A percentile compares a stretch with the other conserved stretches of the same genome.
Evolutionary conservation across 805 yeast genomes (phyloP).

Genomic region (Clavispora phyllophila): DNA sequence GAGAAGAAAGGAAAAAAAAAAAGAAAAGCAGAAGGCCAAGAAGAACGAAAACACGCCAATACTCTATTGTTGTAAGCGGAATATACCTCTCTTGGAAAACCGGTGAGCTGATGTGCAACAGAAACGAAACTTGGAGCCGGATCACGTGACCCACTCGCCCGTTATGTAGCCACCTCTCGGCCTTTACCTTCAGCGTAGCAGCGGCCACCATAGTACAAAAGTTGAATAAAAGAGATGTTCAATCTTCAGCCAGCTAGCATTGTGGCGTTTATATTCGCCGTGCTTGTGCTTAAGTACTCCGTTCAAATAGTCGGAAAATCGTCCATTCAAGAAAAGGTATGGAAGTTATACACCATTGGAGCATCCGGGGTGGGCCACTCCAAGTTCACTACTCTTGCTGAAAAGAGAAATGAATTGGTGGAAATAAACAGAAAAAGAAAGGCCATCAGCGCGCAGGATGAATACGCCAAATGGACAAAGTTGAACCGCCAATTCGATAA

Average conservation of each 20-base stretch:
- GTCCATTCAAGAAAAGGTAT: slow-evolving; percentile 26
- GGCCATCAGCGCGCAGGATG: slow-evolving; percentile 78
- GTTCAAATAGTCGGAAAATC: slow-evolving; percentile 34
- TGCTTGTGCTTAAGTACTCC: slow-evolving; percentile 17
- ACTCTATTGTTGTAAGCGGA: too few species aligned
- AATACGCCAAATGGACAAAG: slow-evolving; percentile 95
- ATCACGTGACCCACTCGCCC: not conserved
- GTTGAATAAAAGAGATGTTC: slow-evolving; percentile 10
- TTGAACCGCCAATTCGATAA: slow-evolving; percentile 68
- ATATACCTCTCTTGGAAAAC: too few species aligned
- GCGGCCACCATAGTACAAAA: not conserved
- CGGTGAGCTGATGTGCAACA: too few species aligned
- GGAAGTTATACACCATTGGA: slow-evolving; percentile 33
- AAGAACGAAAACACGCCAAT: too few species aligned
- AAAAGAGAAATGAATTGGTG: slow-evolving; percentile 40
- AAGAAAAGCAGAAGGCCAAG: too few species aligned
- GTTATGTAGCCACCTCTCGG: not conserved
- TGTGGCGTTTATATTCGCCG: slow-evolving; percentile 25
- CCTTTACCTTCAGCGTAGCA: not conserved
- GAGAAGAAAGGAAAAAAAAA: too few species aligned
- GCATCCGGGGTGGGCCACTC: slow-evolving; percentile 32
- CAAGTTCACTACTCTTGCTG: slow-evolving; percentile 18
- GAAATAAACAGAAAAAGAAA: slow-evolving; percentile 49
- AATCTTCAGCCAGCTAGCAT: slow-evolving; percentile 35
- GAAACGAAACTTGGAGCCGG: too few species aligned